Evolutionary conservation across 1,284 basidiomycete genomes (phyloP).

Genomic region (Coniferiporia weirii): DNA sequence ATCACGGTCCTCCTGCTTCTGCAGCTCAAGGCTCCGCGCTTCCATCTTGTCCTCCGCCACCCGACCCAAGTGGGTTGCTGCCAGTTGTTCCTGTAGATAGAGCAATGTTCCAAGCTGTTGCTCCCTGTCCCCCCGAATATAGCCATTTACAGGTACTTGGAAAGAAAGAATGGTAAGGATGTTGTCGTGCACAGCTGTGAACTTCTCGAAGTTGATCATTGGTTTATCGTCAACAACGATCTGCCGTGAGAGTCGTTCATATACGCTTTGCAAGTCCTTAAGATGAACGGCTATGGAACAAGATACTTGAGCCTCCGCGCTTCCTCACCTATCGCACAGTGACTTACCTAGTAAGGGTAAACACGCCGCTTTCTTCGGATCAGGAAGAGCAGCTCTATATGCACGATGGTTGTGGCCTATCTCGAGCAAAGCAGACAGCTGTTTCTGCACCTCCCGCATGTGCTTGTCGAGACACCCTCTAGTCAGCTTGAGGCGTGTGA

Average conservation of each 20-base stretch:
- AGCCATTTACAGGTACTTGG: slow-evolving; percentile 7
- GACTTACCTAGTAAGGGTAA: slow-evolving; percentile 38
- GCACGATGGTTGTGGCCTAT: slow-evolving; percentile 31
- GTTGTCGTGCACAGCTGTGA: slow-evolving; percentile 32
- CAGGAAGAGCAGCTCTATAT: slow-evolving; percentile 32
- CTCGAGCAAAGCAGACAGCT: slow-evolving; percentile 32
- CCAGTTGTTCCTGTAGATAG: slow-evolving; percentile 36
- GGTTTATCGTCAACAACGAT: slow-evolving; percentile 29
- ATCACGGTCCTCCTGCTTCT: slow-evolving; percentile 9
- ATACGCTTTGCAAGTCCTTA: slow-evolving; percentile 31
- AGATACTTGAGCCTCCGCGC: background rate
- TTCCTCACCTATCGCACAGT: background rate
- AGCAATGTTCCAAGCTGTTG: slow-evolving; percentile 32
- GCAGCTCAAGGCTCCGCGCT: slow-evolving; percentile 7
- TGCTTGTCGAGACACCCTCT: slow-evolving; percentile 27
- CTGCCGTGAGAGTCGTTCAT: slow-evolving; percentile 24
- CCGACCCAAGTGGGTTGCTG: background rate
- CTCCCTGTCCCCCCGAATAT: slow-evolving; percentile 23
- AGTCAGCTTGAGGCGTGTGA: slow-evolving; percentile 34
- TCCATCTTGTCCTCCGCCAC: slow-evolving; percentile 9
- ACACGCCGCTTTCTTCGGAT: slow-evolving; percentile 24
- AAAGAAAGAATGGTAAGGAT: slow-evolving; percentile 31
- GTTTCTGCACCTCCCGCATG: slow-evolving; percentile 29
- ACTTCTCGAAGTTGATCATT: slow-evolving; percentile 41
- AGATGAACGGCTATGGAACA: slow-evolving; percentile 34